phyloP scores from a whole-genome alignment of 1,139 yeast species.

The Debaryomyces robertsiae region DNA sequence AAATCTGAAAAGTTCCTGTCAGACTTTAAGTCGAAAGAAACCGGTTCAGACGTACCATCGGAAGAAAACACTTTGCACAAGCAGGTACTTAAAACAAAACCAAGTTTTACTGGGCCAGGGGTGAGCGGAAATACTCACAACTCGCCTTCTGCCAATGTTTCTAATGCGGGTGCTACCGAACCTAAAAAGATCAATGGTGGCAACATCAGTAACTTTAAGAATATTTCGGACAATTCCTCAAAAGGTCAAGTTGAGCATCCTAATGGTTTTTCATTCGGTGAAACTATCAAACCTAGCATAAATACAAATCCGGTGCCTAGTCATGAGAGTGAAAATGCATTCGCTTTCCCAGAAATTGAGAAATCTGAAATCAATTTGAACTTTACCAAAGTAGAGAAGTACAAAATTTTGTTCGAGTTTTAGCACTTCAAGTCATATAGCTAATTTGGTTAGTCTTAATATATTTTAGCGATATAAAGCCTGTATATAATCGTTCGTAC shows the following conservation, averaged over 20 bases:
- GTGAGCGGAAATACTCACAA: too few relatives aligned
- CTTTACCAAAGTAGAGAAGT: slow-evolving; percentile 28
- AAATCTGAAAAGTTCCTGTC: slow-evolving; percentile 31
- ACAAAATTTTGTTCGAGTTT: slow-evolving; percentile 32
- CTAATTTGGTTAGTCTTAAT: neutral
- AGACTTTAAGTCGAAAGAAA: slow-evolving; percentile 17
- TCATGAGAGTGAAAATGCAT: slow-evolving; percentile 11
- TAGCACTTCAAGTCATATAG: slow-evolving; percentile 11
- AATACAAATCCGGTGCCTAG: slow-evolving; percentile 14
- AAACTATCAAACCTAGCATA: slow-evolving; percentile 16
- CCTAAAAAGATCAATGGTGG: neutral
- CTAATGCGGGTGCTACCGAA: neutral
- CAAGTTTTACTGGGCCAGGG: too few relatives aligned
- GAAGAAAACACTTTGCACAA: neutral
- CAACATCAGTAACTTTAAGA: neutral
- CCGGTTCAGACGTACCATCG: too few relatives aligned
- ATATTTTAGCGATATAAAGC: slow-evolving; percentile 2
- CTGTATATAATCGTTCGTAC: slow-evolving; percentile 5
- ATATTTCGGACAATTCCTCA: neutral
- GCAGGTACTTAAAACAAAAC: too few relatives aligned
- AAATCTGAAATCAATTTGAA: slow-evolving; percentile 26
- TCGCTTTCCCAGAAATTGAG: slow-evolving; percentile 35
- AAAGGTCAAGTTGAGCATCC: neutral
- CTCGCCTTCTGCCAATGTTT: neutral
- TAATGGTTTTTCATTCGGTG: slow-evolving; percentile 14